Evolutionary conservation across 331 rosid species (phyloP), one percentile per base, ranked within the genome.

Genomic region (Pyracantha coccinea): DNA sequence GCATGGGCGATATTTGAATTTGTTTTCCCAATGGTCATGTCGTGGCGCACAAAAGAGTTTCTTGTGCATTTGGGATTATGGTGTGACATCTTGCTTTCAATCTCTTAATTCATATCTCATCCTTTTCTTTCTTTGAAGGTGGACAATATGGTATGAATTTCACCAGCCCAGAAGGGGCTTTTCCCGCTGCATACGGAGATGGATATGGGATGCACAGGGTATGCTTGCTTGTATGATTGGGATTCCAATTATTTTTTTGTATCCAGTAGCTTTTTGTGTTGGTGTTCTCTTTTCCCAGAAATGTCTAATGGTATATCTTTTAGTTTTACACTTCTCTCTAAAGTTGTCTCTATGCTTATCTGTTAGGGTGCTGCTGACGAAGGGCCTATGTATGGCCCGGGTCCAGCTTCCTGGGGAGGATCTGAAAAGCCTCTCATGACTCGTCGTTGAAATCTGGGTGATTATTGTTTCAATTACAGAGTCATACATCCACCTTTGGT

Each of bases 191-290:
- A 45, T 92, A 86, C 53, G 77, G 86, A 45, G 96, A 92, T 81
- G 86, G 86, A 78, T 89, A 92, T 88, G 92, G 95, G 17, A 68
- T 78, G 78, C 91, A 85, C 82, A 33, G 80, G 91, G 98, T 92
- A 84, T 69, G 85, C 68, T 45, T 47, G 59, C 32, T 71, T 20
- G 20, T 71, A 13, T 32, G 5, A 17, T 65, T n/a, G 41, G 64
- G 70, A 54, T 5, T 54, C 45, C 24, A 20, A 21, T 73, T 33
- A 8, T 3, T 64, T 62, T 50, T 35, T 16, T 45, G 31, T 23
- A 16, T 25, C 47, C 29, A 21, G 33, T 28, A 17, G 55, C 55
- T 66, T 80, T 50, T 38, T n/a, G 3, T 50, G 35, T 50, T 35
- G 65, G 14, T n/a, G 70, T 75, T 75, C 7, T 23, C 66, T 77